phyloP scores from a whole-genome alignment of 768 basidiomycete genomes.

The Pholiota molesta region DNA sequence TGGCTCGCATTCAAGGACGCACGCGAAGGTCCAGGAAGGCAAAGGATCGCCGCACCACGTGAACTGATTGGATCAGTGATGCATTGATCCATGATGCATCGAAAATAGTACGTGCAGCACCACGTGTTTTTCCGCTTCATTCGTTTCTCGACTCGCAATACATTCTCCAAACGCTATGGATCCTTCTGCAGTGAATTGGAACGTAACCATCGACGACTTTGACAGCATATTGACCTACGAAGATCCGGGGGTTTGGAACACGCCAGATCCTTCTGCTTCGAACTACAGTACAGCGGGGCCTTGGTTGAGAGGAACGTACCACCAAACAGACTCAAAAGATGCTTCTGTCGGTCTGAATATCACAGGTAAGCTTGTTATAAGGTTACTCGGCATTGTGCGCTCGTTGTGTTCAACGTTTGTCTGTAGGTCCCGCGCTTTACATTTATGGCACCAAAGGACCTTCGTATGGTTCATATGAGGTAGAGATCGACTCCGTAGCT shows the following conservation, averaged over 20 bases:
- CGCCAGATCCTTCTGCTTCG: slow-evolving; percentile 48
- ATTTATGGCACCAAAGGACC: slow-evolving; percentile 47
- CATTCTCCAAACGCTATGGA: slow-evolving; percentile 35
- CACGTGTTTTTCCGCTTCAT: no score
- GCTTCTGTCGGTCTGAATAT: slow-evolving; percentile 45
- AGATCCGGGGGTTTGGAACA: slow-evolving; percentile 43
- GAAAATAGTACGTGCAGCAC: no score
- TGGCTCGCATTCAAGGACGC: no score
- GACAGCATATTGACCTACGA: slow-evolving; percentile 45
- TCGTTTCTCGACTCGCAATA: no score
- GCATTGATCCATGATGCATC: no score
- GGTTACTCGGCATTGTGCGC: not conserved
- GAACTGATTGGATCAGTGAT: no score
- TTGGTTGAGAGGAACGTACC: slow-evolving; percentile 49
- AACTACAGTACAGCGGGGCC: slow-evolving; percentile 35
- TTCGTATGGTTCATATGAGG: slow-evolving; percentile 43
- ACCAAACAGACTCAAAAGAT: slow-evolving; percentile 38
- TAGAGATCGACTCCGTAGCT: slow-evolving; percentile 36
- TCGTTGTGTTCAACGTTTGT: no score
- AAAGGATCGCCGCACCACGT: no score
- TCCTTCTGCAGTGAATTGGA: slow-evolving; percentile 42
- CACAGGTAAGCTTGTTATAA: slow-evolving; percentile 34
- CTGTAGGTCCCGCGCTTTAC: slow-evolving; percentile 44
- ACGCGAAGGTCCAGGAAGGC: no score
- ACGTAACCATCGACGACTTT: slow-evolving; percentile 52